These are phyloP conservation scores for Fragaria ananassa DNA, from an alignment of 306 rosid species.

Conservation along the genomic window DNA sequence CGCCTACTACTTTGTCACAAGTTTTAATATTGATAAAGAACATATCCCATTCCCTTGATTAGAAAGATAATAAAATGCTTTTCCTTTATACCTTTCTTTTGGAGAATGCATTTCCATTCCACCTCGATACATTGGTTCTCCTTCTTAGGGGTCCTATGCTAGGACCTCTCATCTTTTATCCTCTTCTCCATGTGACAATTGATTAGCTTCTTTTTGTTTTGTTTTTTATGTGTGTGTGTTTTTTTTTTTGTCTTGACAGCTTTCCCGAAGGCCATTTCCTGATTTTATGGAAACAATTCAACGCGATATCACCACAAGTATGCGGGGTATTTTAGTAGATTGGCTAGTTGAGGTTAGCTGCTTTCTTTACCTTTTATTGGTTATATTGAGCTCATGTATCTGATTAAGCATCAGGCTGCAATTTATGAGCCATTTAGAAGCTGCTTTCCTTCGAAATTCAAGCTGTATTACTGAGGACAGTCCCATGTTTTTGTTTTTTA, in stretches of 20 bases:
- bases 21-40: background rate
- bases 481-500: background rate
- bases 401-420: background rate
- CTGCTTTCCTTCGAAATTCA: background rate
- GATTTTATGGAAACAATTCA: slow-evolving; percentile 67
- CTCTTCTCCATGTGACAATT: slow-evolving; percentile 8
- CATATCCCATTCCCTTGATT: background rate
- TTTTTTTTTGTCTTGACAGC: slow-evolving; percentile 34
- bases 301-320: slow-evolving; percentile 70
- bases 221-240: background rate
- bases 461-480: background rate
- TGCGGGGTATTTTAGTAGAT: slow-evolving; percentile 88
- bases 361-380: slow-evolving; percentile 9
- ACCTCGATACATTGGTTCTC: background rate
- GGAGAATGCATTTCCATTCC: background rate
- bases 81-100: background rate
- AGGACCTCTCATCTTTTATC: slow-evolving; percentile 17
- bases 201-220: background rate
- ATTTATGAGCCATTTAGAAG: slow-evolving; percentile 10
- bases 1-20: background rate
- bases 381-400: slow-evolving; percentile 3
- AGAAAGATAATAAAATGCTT: background rate
- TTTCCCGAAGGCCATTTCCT: slow-evolving; percentile 64
- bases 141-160: background rate
- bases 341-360: slow-evolving; percentile 94